Conservation (phyloP, 1,284 basidiomycete species). For the Ganoderma multipileum region DNA sequence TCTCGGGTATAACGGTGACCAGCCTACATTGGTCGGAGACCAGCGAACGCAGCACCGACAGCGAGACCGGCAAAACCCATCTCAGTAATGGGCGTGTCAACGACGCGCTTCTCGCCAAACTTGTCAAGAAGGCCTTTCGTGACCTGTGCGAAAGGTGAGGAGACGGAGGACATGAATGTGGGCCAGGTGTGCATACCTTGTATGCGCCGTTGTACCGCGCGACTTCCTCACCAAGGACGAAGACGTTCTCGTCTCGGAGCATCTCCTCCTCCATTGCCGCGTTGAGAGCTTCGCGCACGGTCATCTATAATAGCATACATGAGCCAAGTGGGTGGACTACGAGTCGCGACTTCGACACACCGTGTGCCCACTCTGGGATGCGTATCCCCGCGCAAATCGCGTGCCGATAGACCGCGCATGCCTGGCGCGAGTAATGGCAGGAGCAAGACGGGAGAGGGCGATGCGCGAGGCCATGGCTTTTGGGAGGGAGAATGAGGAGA, state of each 20-base stretch:
- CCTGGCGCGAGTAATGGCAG: conserved; percentile 56
- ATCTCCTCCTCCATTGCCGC: conserved; percentile 99
- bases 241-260: conserved; percentile 94
- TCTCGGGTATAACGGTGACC: conserved; percentile 6
- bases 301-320: conserved; percentile 70
- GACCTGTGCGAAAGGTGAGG: conserved; percentile 58
- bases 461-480: conserved; percentile 68
- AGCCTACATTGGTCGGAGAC: conserved; percentile 88
- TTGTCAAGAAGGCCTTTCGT: conserved; percentile 99
- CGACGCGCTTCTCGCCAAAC: conserved; percentile 98
- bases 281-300: conserved; percentile 98
- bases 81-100: conserved; percentile 98
- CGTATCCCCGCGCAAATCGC: conserved; percentile 64
- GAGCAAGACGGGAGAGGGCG: conserved; percentile 69
- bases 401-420: conserved; percentile 46
- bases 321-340: conserved; percentile 7
- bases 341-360: conserved; percentile 44
- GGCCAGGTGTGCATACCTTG: conserved; percentile 68
- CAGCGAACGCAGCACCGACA: conserved; percentile 92
- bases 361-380: conserved; percentile 65
- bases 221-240: conserved; percentile 98
- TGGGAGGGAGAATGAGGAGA: conserved; percentile 36
- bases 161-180: background rate
- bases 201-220: conserved; percentile 99
- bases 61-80: conserved; percentile 99